These are phyloP conservation scores for Coleophoma cylindrospora DNA, from an alignment of 2,329 filamentous ascomycete species.

Conservation along the genomic window DNA sequence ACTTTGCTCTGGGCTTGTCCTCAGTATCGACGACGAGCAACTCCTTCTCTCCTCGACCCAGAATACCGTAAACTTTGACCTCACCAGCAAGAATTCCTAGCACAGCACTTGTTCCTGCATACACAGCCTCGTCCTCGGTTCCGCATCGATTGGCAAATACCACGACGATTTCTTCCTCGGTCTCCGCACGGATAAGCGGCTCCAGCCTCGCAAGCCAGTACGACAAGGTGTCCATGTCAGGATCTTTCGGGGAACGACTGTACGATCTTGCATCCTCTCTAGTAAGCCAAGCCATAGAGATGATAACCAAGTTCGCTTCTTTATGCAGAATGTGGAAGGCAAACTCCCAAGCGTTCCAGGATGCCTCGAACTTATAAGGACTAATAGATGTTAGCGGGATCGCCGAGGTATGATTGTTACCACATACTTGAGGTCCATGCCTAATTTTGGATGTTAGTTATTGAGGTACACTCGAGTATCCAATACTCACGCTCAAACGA, in stretches of 20 bases:
- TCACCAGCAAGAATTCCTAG: constrained; percentile 60
- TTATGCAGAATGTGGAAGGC: constrained; percentile 46
- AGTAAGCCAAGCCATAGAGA: constrained; percentile 78
- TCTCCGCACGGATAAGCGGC: constrained; percentile 51
- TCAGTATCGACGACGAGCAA: constrained; percentile 61
- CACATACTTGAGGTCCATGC: constrained; percentile 58
- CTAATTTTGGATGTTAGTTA: constrained; percentile 18
- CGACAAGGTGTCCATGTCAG: constrained; percentile 67
- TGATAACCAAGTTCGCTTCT: constrained; percentile 56
- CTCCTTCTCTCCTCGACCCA: constrained; percentile 66
- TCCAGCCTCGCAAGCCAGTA: constrained; percentile 74
- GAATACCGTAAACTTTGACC: constrained; percentile 62
- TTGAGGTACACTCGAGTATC: neutral
- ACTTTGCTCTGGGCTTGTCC: constrained; percentile 13
- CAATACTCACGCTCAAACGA: constrained; percentile 2
- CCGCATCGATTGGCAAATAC: constrained; percentile 69
- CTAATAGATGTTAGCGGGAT: constrained; percentile 19
- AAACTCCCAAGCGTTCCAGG: constrained; percentile 45
- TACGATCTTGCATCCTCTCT: constrained; percentile 41
- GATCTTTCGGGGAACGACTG: constrained; percentile 45
- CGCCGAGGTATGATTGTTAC: neutral
- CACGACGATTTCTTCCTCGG: constrained; percentile 56
- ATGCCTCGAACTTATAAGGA: constrained; percentile 45
- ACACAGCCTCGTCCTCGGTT: constrained; percentile 58
- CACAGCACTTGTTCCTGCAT: constrained; percentile 70